Evolutionary conservation across 139 green algal genomes (phyloP).

Genomic region (Coelastrella sp.): DNA sequence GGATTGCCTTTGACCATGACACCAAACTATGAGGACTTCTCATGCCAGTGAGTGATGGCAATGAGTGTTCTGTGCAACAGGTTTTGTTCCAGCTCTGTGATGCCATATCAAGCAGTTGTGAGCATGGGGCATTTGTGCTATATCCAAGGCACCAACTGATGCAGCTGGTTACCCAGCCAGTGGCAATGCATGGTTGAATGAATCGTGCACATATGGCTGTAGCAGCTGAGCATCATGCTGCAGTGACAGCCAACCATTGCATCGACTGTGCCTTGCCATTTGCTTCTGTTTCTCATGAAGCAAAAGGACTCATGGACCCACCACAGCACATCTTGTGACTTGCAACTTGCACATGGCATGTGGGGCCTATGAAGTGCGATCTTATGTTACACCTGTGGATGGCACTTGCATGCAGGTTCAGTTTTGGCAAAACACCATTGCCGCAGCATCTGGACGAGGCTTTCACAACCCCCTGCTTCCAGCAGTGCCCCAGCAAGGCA

Average conservation of each 20-base stretch:
- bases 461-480: constrained; percentile 77
- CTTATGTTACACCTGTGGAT: neutral
- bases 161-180: too few species aligned
- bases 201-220: too few species aligned
- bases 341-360: too few species aligned
- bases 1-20: constrained; percentile 88
- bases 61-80: neutral
- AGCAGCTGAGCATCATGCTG: too few species aligned
- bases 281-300: too few species aligned
- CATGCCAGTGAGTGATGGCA: constrained; percentile 71
- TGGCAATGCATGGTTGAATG: too few species aligned
- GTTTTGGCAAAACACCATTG: constrained; percentile 76
- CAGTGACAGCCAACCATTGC: too few species aligned
- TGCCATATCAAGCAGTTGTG: neutral
- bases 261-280: too few species aligned
- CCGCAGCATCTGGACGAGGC: constrained; percentile 70
- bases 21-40: constrained; percentile 93
- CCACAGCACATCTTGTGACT: too few species aligned
- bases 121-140: too few species aligned
- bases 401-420: constrained; percentile 68
- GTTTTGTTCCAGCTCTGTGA: neutral
- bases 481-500: constrained; percentile 71
- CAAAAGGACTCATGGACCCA: too few species aligned
- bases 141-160: too few species aligned
- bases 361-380: neutral